Base-by-base conservation (phyloP, 2,329 filamentous ascomycete genomes). In the Venturia aucupariae region DNA sequence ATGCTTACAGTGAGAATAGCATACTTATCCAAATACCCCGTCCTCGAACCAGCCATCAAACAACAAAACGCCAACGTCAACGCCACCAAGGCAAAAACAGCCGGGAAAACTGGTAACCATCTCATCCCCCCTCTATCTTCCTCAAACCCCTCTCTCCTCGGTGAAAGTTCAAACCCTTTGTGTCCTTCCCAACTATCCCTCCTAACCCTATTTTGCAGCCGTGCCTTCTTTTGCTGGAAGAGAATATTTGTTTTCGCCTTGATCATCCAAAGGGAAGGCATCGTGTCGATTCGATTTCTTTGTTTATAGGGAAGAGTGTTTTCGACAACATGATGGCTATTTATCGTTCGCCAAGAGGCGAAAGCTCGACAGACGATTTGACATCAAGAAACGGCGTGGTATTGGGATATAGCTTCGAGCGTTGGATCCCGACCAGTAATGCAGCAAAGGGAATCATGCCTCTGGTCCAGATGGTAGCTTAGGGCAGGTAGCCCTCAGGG, bases 11-110 rank as follows among this genome's bases (percentile, higher is more conserved):
- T 85, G 44, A 87, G 70, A 39, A 87, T 75, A 65, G 83, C 76
- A 66, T 81, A 84, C 63, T 81, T 76, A 66, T 85, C 79, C 73
- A 87, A 79, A 68, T 86, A 81, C 15, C 75, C 76, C 62, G 75
- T 76, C 69, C 82, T 84, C 46, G 80, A 78, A 44, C 85, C 85
- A 1, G 85, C 84, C 68, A 86, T 86, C 65, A 88, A 76, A 70
- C 81, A 85, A 11, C 87, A 76, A 68, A 87, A 79, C 22, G 80
- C 79, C 54, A 88, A 78, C 22, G 86, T 77, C 55, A 86, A 80
- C 3, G 83, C 82, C 39, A 77, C 79, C 30, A 82, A 76, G 66
- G 80, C 78, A 67, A 80, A 79, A 54, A 80, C 68, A 48, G 79
- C 71, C 5, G 83, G 82, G 19, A 84, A 68, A 24, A 84, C 67